phyloP scores from a whole-genome alignment of 2,329 filamentous ascomycete genomes.

The Colletotrichum abscissum region DNA sequence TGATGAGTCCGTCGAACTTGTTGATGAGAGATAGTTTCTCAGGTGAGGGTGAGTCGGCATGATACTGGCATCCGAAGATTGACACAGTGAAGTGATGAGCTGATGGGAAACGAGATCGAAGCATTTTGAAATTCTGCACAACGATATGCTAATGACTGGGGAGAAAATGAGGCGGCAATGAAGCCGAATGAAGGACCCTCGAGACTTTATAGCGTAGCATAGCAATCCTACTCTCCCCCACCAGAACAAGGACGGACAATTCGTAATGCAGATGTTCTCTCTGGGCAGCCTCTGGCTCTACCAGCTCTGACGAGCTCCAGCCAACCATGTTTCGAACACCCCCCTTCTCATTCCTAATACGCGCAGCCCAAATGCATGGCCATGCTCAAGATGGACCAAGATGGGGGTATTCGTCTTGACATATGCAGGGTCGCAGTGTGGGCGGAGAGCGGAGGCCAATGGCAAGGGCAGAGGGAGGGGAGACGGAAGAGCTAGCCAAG shows the following conservation, averaged over 20 bases:
- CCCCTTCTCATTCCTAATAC: not conserved
- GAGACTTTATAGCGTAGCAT: not conserved
- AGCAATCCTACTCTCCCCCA: not conserved
- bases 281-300: not conserved
- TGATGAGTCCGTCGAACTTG: slow-evolving; percentile 25
- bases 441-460: not conserved
- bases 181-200: not conserved
- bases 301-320: not conserved
- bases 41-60: slow-evolving; percentile 22
- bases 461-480: not conserved
- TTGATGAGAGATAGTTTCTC: slow-evolving; percentile 28
- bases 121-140: slow-evolving; percentile 10
- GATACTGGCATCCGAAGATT: slow-evolving; percentile 28
- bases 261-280: not conserved
- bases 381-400: not conserved
- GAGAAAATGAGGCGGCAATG: not conserved
- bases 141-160: not conserved
- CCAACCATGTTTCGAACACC: not conserved
- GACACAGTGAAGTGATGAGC: slow-evolving; percentile 33
- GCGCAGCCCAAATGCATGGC: not conserved
- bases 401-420: not conserved
- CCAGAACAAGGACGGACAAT: not conserved
- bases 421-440: not conserved
- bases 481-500: not conserved
- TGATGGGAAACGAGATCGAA: slow-evolving; percentile 31